Evolutionary conservation across 2,329 filamentous ascomycete genomes (phyloP).

Genomic region (Xylariales sp.): DNA sequence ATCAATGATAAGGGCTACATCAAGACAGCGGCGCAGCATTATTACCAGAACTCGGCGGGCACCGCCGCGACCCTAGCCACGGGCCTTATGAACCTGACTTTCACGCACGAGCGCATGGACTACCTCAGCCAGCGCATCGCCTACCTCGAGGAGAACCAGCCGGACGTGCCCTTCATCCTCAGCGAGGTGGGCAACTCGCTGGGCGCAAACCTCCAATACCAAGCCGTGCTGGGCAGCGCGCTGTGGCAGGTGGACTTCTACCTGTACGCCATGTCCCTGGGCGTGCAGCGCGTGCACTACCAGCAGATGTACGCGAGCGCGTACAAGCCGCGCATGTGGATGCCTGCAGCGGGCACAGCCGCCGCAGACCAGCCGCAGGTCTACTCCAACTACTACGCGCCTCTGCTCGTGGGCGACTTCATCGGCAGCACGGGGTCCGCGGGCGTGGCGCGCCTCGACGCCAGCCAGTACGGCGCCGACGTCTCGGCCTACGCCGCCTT

Average conservation of each 20-base stretch:
- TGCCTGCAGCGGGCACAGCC: slow-evolving; percentile 24
- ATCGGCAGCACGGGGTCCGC: slow-evolving; percentile 25
- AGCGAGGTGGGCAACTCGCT: slow-evolving; percentile 32
- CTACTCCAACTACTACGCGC: slow-evolving; percentile 30
- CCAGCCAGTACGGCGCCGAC: slow-evolving; percentile 13
- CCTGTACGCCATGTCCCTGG: slow-evolving; percentile 28
- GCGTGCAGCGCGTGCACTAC: slow-evolving; percentile 29
- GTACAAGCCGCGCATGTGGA: slow-evolving; percentile 23
- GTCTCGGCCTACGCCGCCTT: slow-evolving; percentile 25
- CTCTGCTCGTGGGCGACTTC: slow-evolving; percentile 31
- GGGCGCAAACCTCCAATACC: slow-evolving; percentile 22
- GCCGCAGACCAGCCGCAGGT: slow-evolving; percentile 24
- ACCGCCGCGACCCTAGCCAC: slow-evolving; percentile 20
- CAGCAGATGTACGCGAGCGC: slow-evolving; percentile 32
- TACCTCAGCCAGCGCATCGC: slow-evolving; percentile 22
- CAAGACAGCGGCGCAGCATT: slow-evolving; percentile 31
- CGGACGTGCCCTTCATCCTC: slow-evolving; percentile 26
- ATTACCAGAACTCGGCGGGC: slow-evolving; percentile 28
- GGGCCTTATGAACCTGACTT: slow-evolving; percentile 24
- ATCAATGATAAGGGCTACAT: slow-evolving; percentile 26
- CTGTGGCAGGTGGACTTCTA: slow-evolving; percentile 33
- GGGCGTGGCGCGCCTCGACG: slow-evolving; percentile 17
- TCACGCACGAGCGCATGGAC: slow-evolving; percentile 20
- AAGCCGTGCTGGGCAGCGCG: slow-evolving; percentile 28
- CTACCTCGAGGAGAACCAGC: slow-evolving; percentile 25